Percentiles rank a stretch among this genome's conserved stretches.
phyloP scores from a whole-genome alignment of 2,329 filamentous ascomycete species.

The Neofusicoccum cordaticola region DNA sequence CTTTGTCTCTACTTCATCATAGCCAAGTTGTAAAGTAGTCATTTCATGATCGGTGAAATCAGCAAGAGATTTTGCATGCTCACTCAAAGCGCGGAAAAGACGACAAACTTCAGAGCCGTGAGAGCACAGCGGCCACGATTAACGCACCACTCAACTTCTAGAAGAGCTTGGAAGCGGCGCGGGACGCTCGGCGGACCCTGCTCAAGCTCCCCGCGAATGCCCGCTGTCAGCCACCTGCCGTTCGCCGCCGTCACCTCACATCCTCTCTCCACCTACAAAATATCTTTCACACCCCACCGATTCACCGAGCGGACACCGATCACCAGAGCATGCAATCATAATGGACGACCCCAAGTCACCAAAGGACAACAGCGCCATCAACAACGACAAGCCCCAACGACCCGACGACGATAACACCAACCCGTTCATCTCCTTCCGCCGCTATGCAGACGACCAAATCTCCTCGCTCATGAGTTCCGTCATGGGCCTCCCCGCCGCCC shows the following conservation, averaged over 20 bases:
- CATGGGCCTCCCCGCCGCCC: slow-evolving; percentile 45
- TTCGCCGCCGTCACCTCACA: neutral
- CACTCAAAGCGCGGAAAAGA: too few species aligned
- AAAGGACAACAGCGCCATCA: slow-evolving; percentile 11
- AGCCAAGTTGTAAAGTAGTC: too few species aligned
- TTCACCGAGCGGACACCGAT: neutral
- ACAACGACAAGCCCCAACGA: slow-evolving; percentile 27
- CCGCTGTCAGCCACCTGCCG: too few species aligned
- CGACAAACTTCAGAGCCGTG: neutral
- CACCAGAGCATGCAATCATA: neutral
- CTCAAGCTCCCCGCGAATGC: slow-evolving; percentile 1
- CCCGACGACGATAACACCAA: slow-evolving; percentile 25
- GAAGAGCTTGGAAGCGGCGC: neutral
- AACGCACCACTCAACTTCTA: neutral
- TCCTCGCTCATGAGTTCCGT: slow-evolving; percentile 53
- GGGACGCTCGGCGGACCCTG: neutral
- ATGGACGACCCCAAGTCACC: slow-evolving; percentile 5
- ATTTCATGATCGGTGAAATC: too few species aligned
- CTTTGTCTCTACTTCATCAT: too few species aligned
- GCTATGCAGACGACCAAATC: slow-evolving; percentile 59
- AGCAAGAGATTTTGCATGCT: too few species aligned
- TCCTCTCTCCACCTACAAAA: neutral
- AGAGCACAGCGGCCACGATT: neutral
- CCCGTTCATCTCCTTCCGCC: slow-evolving; percentile 60
- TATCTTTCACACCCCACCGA: neutral